These are phyloP conservation scores for Fraxinus paxiana DNA, from an alignment of 305 asterid genomes.

Conservation along the genomic window DNA sequence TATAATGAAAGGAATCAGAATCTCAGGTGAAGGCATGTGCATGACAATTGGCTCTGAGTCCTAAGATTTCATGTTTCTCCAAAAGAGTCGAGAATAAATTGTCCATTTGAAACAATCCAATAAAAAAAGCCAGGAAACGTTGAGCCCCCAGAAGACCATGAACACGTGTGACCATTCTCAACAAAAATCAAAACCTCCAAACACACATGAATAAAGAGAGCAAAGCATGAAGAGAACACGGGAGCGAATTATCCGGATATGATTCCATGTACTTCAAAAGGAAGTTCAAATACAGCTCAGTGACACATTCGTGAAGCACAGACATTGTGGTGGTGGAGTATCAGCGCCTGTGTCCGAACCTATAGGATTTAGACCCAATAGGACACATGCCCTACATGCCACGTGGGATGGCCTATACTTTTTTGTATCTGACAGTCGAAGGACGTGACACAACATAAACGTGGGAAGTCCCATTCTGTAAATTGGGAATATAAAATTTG, in stretches of 20 bases:
- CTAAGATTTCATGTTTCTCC: background rate
- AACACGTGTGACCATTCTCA: background rate
- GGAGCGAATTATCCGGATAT: background rate
- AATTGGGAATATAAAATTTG: background rate
- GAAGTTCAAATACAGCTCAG: background rate
- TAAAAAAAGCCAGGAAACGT: background rate
- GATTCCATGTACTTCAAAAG: background rate
- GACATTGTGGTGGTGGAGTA: background rate
- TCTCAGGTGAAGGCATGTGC: constrained; percentile 10
- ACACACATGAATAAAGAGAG: background rate
- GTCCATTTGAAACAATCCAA: background rate
- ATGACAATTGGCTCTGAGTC: constrained; percentile 11
- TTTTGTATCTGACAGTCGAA: background rate
- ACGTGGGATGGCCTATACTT: background rate
- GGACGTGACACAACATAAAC: background rate
- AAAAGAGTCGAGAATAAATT: constrained; percentile 7
- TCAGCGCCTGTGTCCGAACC: background rate
- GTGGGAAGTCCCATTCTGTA: background rate
- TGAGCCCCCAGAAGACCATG: background rate
- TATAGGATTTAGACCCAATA: background rate
- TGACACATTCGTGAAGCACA: background rate
- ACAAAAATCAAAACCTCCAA: background rate
- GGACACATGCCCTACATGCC: background rate
- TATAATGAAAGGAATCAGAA: background rate
- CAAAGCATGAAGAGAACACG: background rate